Evolutionary conservation across 371 early-diverging fungal species (phyloP).

Genomic region (Polyrhizophydium stewartii): DNA sequence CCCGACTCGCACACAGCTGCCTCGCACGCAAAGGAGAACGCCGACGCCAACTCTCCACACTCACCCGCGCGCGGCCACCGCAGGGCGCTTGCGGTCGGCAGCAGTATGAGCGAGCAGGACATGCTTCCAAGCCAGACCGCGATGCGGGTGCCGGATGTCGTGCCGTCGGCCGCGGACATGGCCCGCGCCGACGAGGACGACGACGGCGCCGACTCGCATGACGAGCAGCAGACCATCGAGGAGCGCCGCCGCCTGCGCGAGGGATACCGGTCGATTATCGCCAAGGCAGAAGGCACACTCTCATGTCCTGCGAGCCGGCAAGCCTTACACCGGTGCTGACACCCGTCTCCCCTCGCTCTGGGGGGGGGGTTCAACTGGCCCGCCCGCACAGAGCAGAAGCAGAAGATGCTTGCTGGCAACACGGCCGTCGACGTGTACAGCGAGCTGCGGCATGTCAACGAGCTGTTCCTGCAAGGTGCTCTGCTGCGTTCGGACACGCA

Average conservation of each 20-base stretch:
- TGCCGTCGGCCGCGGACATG: too few species aligned
- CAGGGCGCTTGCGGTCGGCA: too few species aligned
- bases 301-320: too few species aligned
- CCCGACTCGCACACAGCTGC: too few species aligned
- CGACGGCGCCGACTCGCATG: neutral
- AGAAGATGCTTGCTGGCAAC: neutral
- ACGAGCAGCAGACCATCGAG: neutral
- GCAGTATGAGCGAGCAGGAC: too few species aligned
- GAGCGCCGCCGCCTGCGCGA: neutral
- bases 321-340: too few species aligned
- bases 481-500: neutral
- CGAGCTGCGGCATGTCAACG: neutral
- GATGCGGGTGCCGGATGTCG: too few species aligned
- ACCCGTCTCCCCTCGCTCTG: neutral
- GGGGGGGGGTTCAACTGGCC: neutral
- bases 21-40: too few species aligned
- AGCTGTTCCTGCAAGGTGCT: neutral
- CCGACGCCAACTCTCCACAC: too few species aligned
- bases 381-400: neutral
- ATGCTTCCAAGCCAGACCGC: too few species aligned
- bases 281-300: neutral
- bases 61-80: too few species aligned
- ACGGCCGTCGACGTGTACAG: neutral
- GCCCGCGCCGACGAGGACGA: neutral
- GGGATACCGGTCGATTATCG: neutral